Base-by-base conservation (phyloP, 257 asterid genomes). In the Knoxia roxburghii region DNA sequence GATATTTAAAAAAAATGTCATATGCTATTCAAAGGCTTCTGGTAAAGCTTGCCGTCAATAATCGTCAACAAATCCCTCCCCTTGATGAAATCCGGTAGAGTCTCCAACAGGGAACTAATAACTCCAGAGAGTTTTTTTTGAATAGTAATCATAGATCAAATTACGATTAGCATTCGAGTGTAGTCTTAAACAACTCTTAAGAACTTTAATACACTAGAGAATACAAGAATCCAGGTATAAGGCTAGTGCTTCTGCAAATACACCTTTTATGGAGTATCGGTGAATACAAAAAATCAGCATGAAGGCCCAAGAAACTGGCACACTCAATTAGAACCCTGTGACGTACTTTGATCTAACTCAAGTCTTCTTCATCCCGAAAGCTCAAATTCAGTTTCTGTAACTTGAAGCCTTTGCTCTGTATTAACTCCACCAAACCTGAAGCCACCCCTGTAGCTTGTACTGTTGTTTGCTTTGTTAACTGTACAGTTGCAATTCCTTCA, bases 401-500 rank as follows among this genome's bases (percentile, higher is more conserved):
- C 85, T 94, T 90, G 92, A 94, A 90, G 71, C 97, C 99, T 26
- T 97, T 90, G 27, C 95, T 92, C 78, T 88, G 97, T 67, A 94
- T 87, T 13, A 65, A 70, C 83, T 94, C 99, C 58, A 94, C 95
- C 83, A 94, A 77, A 72, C 70, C 79, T 33, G 99, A 93, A 67
- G 99, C 97, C 69, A 94, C 99, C 65, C 97, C 96, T 2, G 99
- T 94, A 55, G 99, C 97, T 84, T 90, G 99, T 23, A 88, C 81
- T 2, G 95, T 90, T 48, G 96, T 91, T 80, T 91, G 90, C 74
- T 79, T 81, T 27, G 82, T 86, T 50, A 86, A 82, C 91, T 87
- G 84, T 30, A 91, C 95, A 51, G 88, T 88, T 68, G 93, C 97
- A 80, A 91, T 84, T 30, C 98, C 95, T 81, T 91, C 96, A 17